Conservation (phyloP, 805 yeast species). For the Saturnispora bothae region DNA sequence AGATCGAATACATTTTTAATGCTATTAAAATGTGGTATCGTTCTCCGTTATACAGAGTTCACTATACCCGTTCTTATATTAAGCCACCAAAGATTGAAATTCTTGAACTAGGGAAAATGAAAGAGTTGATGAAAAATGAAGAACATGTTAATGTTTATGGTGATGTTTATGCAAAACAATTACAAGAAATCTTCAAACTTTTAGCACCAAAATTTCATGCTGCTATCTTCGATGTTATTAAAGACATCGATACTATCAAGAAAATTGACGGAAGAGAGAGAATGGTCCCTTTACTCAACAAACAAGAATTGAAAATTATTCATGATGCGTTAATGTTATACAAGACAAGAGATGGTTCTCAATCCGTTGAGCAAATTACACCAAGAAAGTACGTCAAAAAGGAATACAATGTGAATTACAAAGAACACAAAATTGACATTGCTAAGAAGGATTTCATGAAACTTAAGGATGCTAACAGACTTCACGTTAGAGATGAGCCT, state of each 20-base stretch:
- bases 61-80: background rate
- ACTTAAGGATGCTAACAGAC: background rate
- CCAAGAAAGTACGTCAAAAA: conserved; percentile 1
- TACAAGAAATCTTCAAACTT: conserved; percentile 3
- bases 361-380: conserved; percentile 6
- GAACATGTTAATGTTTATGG: conserved; percentile 4
- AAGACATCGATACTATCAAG: conserved; percentile 3
- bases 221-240: conserved; percentile 3
- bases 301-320: conserved; percentile 8
- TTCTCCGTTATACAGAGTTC: conserved; percentile 1
- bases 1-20: conserved; percentile 15
- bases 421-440: background rate
- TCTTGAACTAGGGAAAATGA: conserved; percentile 2
- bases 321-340: conserved; percentile 8
- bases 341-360: background rate
- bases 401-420: background rate
- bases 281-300: conserved; percentile 4
- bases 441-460: background rate
- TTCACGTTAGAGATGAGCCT: background rate
- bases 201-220: conserved; percentile 3
- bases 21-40: conserved; percentile 16
- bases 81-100: conserved; percentile 4
- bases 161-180: conserved; percentile 9
- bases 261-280: conserved; percentile 7
- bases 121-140: background rate